Evolutionary conservation across 352 stramenopile genomes (phyloP).

Genomic region (Phytopythium boreale): DNA sequence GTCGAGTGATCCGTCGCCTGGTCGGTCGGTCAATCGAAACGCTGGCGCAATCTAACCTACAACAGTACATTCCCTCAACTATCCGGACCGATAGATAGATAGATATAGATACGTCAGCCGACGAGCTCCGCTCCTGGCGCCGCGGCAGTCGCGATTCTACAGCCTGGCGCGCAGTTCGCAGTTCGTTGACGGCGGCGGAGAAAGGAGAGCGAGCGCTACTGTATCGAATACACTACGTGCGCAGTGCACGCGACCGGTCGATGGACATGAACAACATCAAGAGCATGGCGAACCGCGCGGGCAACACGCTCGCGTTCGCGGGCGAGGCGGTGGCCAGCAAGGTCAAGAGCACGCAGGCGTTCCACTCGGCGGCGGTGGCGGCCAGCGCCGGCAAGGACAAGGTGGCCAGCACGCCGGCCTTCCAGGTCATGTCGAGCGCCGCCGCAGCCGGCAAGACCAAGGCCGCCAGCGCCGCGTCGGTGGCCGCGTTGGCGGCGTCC

Average conservation of each 20-base stretch:
- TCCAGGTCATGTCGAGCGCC: conserved; percentile 41
- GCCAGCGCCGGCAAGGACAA: conserved; percentile 51
- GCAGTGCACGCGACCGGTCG: neutral
- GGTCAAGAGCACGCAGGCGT: conserved; percentile 61
- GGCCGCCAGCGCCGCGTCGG: conserved; percentile 42
- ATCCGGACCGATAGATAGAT: too few species aligned
- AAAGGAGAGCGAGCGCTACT: too few species aligned
- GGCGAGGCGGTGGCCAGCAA: conserved; percentile 48
- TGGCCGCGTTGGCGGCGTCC: conserved; percentile 36
- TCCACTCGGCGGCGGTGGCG: conserved; percentile 51
- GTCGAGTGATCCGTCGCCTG: too few species aligned
- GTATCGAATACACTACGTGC: too few species aligned
- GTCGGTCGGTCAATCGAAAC: too few species aligned
- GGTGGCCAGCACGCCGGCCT: conserved; percentile 55
- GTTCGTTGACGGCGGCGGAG: too few species aligned
- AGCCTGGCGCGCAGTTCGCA: neutral
- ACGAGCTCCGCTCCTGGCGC: neutral
- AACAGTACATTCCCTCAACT: too few species aligned
- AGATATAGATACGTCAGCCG: neutral
- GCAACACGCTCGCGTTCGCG: conserved; percentile 69
- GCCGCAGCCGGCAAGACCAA: conserved; percentile 36
- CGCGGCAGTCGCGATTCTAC: conserved; percentile 1
- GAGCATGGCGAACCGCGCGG: conserved; percentile 67
- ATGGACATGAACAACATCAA: conserved; percentile 69
- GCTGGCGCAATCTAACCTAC: too few species aligned